These are phyloP conservation scores for Nasturtium officinale DNA, from an alignment of 345 rosid genomes.

Conservation along the genomic window DNA sequence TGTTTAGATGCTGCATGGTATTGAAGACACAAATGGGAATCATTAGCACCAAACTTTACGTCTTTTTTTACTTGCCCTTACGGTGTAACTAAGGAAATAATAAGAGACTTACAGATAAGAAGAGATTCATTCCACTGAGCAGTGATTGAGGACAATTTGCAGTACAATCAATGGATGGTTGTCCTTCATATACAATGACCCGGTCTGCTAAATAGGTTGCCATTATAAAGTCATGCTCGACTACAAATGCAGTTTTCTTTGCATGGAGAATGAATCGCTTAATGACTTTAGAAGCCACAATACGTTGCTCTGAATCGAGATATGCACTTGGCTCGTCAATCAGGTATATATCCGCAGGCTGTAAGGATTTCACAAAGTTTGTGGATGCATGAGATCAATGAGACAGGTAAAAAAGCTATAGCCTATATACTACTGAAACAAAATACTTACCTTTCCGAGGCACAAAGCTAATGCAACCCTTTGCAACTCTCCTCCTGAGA, in stretches of 20 bases:
- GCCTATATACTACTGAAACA: not conserved
- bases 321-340: constrained; percentile 99
- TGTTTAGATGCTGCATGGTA: constrained; percentile 75
- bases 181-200: constrained; percentile 93
- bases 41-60: constrained; percentile 1
- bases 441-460: constrained; percentile 79
- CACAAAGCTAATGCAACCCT: constrained; percentile 95
- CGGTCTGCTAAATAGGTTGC: constrained; percentile 93
- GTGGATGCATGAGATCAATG: constrained; percentile 31
- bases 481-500: constrained; percentile 98
- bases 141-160: constrained; percentile 96
- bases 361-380: constrained; percentile 40
- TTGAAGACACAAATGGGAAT: not conserved
- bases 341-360: constrained; percentile 98
- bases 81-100: not conserved
- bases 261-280: constrained; percentile 98
- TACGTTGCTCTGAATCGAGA: constrained; percentile 99
- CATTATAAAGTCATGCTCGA: constrained; percentile 99
- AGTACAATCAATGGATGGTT: constrained; percentile 81
- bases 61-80: not conserved
- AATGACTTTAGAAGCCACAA: constrained; percentile 95
- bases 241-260: constrained; percentile 98
- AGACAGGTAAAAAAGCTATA: not conserved
- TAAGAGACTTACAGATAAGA: constrained; percentile 75
- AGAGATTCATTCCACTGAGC: constrained; percentile 97